These are phyloP conservation scores for Russula sp. DNA, from an alignment of 768 basidiomycete genomes.

Conservation along the genomic window DNA sequence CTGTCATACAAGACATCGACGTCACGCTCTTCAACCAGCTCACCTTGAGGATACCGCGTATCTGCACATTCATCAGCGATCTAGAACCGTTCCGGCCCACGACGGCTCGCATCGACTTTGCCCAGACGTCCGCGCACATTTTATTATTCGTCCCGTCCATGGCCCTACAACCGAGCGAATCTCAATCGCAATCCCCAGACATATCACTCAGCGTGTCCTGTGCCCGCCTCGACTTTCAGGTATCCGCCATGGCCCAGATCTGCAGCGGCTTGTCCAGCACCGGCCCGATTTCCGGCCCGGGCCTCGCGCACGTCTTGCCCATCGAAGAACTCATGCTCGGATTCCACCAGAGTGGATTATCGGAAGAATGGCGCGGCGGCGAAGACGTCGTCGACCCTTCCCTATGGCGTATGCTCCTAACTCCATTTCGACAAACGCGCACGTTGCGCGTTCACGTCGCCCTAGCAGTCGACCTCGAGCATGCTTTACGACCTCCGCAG, in stretches of 20 bases:
- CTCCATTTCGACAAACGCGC: background rate
- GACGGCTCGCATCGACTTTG: slow-evolving; percentile 11
- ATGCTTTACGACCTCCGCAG: background rate
- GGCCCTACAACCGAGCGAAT: background rate
- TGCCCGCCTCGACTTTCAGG: slow-evolving; percentile 17
- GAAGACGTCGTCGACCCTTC: slow-evolving; percentile 6
- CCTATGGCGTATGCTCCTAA: slow-evolving; percentile 12
- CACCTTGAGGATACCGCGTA: slow-evolving; percentile 8
- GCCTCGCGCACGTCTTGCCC: too few relatives aligned
- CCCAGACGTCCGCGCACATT: slow-evolving; percentile 5
- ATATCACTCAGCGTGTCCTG: slow-evolving; percentile 10
- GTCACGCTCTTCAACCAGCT: slow-evolving; percentile 23
- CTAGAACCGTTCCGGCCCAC: slow-evolving; percentile 4
- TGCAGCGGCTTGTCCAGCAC: background rate
- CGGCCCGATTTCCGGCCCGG: background rate
- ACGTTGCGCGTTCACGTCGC: slow-evolving; percentile 14
- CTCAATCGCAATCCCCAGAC: slow-evolving; percentile 4
- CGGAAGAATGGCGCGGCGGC: slow-evolving; percentile 5
- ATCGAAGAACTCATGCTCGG: slow-evolving; percentile 20
- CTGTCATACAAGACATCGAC: slow-evolving; percentile 15
- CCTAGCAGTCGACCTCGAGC: slow-evolving; percentile 6
- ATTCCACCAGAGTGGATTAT: slow-evolving; percentile 3
- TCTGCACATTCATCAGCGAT: background rate
- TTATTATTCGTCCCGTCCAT: background rate
- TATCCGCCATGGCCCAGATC: slow-evolving; percentile 14